Evolutionary conservation across 768 basidiomycete genomes (phyloP).

Genomic region (Postia placenta): DNA sequence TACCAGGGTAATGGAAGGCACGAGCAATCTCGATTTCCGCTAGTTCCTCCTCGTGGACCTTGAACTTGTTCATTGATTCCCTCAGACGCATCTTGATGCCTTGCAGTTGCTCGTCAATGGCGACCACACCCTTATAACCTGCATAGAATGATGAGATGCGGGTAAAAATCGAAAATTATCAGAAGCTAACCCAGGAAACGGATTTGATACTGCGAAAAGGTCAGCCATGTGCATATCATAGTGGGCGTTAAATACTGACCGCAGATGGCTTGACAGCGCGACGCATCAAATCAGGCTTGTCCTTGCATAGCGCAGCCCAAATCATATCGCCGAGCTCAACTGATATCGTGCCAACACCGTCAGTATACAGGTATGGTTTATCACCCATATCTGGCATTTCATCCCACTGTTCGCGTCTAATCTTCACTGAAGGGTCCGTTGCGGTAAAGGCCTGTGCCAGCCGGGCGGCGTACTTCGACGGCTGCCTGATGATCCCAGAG

Average conservation of each 20-base stretch:
- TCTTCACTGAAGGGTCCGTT: conserved; percentile 65
- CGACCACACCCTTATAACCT: conserved; percentile 72
- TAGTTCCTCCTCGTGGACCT: conserved; percentile 34
- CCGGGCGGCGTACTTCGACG: conserved; percentile 80
- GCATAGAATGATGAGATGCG: not conserved
- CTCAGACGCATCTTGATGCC: conserved; percentile 67
- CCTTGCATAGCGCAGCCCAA: conserved; percentile 47
- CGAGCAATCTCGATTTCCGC: conserved; percentile 73
- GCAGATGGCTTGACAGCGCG: conserved; percentile 48
- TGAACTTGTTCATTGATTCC: conserved; percentile 73
- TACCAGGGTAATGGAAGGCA: conserved; percentile 52
- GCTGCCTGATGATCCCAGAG: conserved; percentile 32
- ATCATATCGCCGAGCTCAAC: conserved; percentile 49
- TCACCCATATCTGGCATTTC: conserved; percentile 50
- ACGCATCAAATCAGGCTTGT: conserved; percentile 21
- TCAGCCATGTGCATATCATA: conserved; percentile 14
- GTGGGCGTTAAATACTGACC: conserved; percentile 34
- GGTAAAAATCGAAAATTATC: not conserved
- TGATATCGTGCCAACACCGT: conserved; percentile 80
- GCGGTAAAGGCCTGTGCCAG: conserved; percentile 81
- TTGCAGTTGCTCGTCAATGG: conserved; percentile 48
- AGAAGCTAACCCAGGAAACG: conserved; percentile 56
- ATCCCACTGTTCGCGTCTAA: conserved; percentile 54
- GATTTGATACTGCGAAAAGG: conserved; percentile 56
- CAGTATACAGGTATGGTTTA: conserved; percentile 50